These are phyloP conservation scores for Babjeviella inositovora DNA, from an alignment of 805 yeast species.

Conservation along the genomic window DNA sequence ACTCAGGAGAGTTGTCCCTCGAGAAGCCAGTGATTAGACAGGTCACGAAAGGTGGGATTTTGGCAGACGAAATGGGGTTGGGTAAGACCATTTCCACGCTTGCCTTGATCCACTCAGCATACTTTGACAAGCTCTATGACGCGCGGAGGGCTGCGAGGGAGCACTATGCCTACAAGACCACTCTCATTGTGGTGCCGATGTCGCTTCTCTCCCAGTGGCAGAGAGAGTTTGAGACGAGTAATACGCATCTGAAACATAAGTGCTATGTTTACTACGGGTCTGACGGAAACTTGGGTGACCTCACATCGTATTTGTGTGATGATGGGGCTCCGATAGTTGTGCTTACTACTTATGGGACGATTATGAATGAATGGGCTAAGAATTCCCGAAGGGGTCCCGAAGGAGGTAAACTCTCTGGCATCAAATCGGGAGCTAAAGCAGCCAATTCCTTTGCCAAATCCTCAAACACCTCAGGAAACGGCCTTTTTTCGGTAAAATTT, in stretches of 20 bases:
- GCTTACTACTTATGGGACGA: slow-evolving; percentile 78
- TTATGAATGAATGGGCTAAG: slow-evolving; percentile 58
- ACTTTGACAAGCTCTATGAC: slow-evolving; percentile 24
- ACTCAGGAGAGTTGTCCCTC: slow-evolving; percentile 63
- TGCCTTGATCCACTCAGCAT: slow-evolving; percentile 53
- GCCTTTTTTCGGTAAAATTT: slow-evolving; percentile 58
- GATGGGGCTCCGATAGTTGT: slow-evolving; percentile 48
- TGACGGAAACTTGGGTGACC: slow-evolving; percentile 30
- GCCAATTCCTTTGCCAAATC: too few species aligned
- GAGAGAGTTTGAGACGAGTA: slow-evolving; percentile 52
- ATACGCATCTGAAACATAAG: slow-evolving; percentile 19
- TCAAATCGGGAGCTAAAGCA: slow-evolving; percentile 7
- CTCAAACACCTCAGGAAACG: slow-evolving; percentile 23
- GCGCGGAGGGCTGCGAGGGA: slow-evolving; percentile 1
- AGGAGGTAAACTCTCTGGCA: background rate
- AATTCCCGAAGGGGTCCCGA: background rate
- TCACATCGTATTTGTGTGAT: slow-evolving; percentile 25
- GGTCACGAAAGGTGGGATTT: slow-evolving; percentile 62
- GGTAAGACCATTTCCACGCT: slow-evolving; percentile 85
- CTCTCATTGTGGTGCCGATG: slow-evolving; percentile 80
- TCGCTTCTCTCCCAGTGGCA: slow-evolving; percentile 88
- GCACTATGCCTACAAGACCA: slow-evolving; percentile 49
- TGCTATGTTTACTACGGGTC: slow-evolving; percentile 69
- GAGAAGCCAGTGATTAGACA: slow-evolving; percentile 50
- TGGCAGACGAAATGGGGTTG: slow-evolving; percentile 95